Percentiles rank a stretch among this genome's conserved stretches.
Conservation (phyloP, 2,329 filamentous ascomycete genomes). For the Gnomoniopsis sp. region DNA sequence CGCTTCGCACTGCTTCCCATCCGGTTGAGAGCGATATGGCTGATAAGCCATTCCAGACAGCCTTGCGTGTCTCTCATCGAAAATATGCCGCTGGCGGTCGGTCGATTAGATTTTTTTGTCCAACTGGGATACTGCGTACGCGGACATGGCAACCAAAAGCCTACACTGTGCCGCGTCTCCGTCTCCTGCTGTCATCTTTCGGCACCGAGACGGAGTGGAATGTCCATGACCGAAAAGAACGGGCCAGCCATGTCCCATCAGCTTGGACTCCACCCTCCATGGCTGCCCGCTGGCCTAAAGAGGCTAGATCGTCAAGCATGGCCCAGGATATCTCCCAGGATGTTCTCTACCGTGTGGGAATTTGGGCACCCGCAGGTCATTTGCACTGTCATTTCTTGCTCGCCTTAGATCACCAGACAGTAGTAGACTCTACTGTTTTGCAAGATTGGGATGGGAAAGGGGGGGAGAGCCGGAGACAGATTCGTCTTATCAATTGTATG, state of each 20-base stretch:
- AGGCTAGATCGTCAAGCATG: slow-evolving; percentile 12
- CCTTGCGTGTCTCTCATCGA: too few relatives aligned
- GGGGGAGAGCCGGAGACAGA: too few relatives aligned
- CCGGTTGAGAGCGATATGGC: not conserved
- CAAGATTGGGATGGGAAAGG: too few relatives aligned
- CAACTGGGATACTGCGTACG: too few relatives aligned
- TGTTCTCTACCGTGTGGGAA: slow-evolving; percentile 3
- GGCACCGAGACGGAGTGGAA: slow-evolving; percentile 12
- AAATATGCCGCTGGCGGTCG: too few relatives aligned
- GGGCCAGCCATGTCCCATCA: slow-evolving; percentile 13
- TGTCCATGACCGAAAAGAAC: slow-evolving; percentile 9
- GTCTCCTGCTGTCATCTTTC: not conserved
- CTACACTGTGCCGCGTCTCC: too few relatives aligned
- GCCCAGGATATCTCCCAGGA: slow-evolving; percentile 9
- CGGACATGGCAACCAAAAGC: too few relatives aligned
- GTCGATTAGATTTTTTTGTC: too few relatives aligned
- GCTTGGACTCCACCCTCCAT: slow-evolving; percentile 14
- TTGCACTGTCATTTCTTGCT: not conserved
- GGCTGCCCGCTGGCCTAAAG: slow-evolving; percentile 5
- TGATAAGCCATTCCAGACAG: too few relatives aligned
- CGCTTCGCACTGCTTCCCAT: not conserved
- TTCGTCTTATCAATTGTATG: not conserved
- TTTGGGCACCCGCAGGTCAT: too few relatives aligned
- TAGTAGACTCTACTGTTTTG: not conserved
- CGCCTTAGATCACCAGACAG: not conserved